Conservation (phyloP, 768 basidiomycete genomes). For the Phylloporus rhodoxanthus region DNA sequence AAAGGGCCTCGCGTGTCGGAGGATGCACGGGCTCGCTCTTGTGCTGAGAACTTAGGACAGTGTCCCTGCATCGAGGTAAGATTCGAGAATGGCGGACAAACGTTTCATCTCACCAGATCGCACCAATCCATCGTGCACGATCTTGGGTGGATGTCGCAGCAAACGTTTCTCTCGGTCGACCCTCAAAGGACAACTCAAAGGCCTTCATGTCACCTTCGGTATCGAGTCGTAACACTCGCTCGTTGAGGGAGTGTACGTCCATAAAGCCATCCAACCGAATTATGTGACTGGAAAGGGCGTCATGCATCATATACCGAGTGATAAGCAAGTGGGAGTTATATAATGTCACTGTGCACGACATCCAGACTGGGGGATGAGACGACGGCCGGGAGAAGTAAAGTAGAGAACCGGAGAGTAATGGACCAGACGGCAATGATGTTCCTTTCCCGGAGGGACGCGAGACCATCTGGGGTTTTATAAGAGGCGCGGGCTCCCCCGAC, state of each 20-base stretch:
- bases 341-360: slow-evolving; percentile 37
- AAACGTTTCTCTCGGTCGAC: slow-evolving; percentile 49
- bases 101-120: slow-evolving; percentile 52
- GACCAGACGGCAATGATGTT: background rate
- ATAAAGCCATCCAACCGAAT: slow-evolving; percentile 49
- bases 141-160: slow-evolving; percentile 56
- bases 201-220: slow-evolving; percentile 43
- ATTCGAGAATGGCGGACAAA: background rate
- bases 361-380: slow-evolving; percentile 42
- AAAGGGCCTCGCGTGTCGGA: slow-evolving; percentile 4
- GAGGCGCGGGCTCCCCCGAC: background rate
- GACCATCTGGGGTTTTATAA: slow-evolving; percentile 1
- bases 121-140: slow-evolving; percentile 68
- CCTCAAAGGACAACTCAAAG: slow-evolving; percentile 63
- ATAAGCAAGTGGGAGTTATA: slow-evolving; percentile 41
- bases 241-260: slow-evolving; percentile 61
- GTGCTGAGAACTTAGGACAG: slow-evolving; percentile 41
- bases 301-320: slow-evolving; percentile 39
- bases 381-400: slow-evolving; percentile 42
- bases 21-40: slow-evolving; percentile 3
- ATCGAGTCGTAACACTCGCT: slow-evolving; percentile 39
- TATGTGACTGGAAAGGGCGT: slow-evolving; percentile 38
- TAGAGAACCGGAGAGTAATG: slow-evolving; percentile 27
- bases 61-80: slow-evolving; percentile 43
- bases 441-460: slow-evolving; percentile 2